A percentile compares a stretch with the other conserved stretches of the same genome.
phyloP scores from a whole-genome alignment of 495 filamentous ascomycete species.

The Polyplosphaeria fusca region DNA sequence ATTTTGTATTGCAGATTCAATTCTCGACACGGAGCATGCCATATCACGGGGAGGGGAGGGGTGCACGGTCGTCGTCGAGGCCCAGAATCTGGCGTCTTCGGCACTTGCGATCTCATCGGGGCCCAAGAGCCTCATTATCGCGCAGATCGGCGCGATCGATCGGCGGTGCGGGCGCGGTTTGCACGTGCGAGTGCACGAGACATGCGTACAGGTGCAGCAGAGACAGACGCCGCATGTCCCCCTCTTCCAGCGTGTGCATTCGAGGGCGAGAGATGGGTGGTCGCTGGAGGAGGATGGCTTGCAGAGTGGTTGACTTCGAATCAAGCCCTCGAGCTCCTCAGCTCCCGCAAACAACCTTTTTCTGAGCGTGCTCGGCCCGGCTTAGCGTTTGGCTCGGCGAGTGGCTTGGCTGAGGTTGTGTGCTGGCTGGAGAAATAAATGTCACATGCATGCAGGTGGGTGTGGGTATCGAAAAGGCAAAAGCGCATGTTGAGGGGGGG shows the following conservation, averaged over 20 bases:
- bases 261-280: background rate
- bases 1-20: too few species aligned
- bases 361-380: background rate
- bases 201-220: background rate
- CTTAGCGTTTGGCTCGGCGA: background rate
- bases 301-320: background rate
- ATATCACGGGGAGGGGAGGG: background rate
- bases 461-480: background rate
- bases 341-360: background rate
- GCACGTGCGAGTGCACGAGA: too few species aligned
- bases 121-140: background rate
- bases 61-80: background rate
- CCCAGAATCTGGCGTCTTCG: background rate
- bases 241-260: background rate
- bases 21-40: too few species aligned
- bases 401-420: conserved; percentile 13
- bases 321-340: background rate
- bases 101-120: background rate
- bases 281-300: background rate
- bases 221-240: background rate
- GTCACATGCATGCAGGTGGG: too few species aligned
- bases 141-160: background rate
- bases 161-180: background rate
- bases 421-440: conserved; percentile 1
- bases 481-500: background rate